Conservation (phyloP, 2,329 filamentous ascomycete species). For the Balansia obtecta region DNA sequence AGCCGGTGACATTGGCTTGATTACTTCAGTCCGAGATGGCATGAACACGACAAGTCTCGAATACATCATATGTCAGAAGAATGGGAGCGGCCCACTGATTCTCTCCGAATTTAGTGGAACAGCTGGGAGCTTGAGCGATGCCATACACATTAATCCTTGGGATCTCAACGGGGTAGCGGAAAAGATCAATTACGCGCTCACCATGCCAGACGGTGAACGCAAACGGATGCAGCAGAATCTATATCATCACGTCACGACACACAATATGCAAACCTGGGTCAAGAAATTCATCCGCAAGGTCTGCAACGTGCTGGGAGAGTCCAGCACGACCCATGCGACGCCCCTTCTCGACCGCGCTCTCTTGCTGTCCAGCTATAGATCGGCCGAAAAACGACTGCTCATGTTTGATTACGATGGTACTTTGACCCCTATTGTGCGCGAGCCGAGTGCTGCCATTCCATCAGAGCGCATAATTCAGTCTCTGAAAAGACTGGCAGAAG, state of each 20-base stretch:
- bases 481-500: conserved; percentile 65
- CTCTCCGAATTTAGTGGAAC: conserved; percentile 95
- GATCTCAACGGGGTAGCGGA: conserved; percentile 74
- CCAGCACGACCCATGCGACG: conserved; percentile 63
- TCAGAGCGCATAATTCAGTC: conserved; percentile 72
- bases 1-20: conserved; percentile 80
- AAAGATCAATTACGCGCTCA: conserved; percentile 70
- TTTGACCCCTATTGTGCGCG: conserved; percentile 85
- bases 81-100: conserved; percentile 76
- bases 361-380: conserved; percentile 61
- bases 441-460: conserved; percentile 80
- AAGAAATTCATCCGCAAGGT: conserved; percentile 67
- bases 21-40: conserved; percentile 89
- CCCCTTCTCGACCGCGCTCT: conserved; percentile 67
- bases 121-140: conserved; percentile 69
- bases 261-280: conserved; percentile 82
- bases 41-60: conserved; percentile 98
- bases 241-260: conserved; percentile 72
- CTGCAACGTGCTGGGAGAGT: conserved; percentile 66
- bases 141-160: conserved; percentile 96
- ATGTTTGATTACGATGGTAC: conserved; percentile 99
- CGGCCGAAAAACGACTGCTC: conserved; percentile 70
- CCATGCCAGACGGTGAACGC: conserved; percentile 57
- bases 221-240: conserved; percentile 58
- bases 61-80: conserved; percentile 85